phyloP scores from a whole-genome alignment of 202 grass and related monocot species.

The Panicum hallii region DNA sequence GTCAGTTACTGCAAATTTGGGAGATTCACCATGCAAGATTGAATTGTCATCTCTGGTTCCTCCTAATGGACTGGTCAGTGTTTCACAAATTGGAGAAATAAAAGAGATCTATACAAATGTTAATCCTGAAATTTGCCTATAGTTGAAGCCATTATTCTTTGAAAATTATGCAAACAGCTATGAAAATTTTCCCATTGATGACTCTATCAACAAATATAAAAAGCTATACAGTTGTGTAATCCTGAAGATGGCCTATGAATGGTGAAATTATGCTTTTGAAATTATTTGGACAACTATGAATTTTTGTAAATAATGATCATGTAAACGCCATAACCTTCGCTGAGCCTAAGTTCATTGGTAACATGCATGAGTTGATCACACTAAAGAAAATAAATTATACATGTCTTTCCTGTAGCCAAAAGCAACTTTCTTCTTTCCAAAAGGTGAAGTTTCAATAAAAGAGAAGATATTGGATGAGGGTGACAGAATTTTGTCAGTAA shows the following conservation, averaged over 20 bases:
- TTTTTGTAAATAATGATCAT: slow-evolving; percentile 7
- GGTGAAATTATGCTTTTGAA: slow-evolving; percentile 15
- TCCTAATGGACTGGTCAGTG: slow-evolving; percentile 71
- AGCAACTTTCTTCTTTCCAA: slow-evolving; percentile 77
- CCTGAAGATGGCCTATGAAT: background rate
- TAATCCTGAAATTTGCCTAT: background rate
- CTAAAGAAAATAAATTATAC: slow-evolving; percentile 15
- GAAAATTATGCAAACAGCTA: slow-evolving; percentile 9
- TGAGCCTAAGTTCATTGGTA: background rate
- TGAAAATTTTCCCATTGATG: slow-evolving; percentile 2
- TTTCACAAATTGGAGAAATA: slow-evolving; percentile 19
- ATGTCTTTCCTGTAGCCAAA: slow-evolving; percentile 69
- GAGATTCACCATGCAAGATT: slow-evolving; percentile 90
- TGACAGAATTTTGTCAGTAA: slow-evolving; percentile 67
- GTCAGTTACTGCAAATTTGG: slow-evolving; percentile 62
- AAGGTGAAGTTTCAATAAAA: slow-evolving; percentile 84
- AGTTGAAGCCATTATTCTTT: slow-evolving; percentile 9
- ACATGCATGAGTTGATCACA: slow-evolving; percentile 6
- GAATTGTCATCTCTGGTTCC: slow-evolving; percentile 84
- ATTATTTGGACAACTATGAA: background rate
- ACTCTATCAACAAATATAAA: background rate
- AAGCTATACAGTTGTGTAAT: background rate
- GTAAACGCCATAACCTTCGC: background rate
- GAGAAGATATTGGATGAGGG: slow-evolving; percentile 66
- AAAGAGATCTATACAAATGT: background rate